Percentiles rank a stretch among this genome's conserved stretches.
Conservation (phyloP, 202 grass and related monocot species). For the Saccharum hybrid region DNA sequence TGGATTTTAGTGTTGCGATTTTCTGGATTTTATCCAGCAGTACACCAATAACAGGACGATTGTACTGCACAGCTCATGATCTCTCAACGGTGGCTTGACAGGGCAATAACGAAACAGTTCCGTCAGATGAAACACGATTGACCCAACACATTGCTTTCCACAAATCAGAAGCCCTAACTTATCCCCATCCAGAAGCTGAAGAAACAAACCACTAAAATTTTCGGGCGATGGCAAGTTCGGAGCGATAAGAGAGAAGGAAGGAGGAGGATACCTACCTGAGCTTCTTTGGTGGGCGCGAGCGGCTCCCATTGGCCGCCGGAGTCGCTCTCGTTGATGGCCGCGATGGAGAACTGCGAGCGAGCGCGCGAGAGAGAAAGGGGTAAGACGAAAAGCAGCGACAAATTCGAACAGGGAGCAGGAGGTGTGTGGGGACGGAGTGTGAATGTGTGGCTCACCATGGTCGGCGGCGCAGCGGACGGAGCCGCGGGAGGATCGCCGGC, state of each 20-base stretch:
- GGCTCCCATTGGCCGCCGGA: constrained; percentile 80
- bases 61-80: not conserved
- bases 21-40: not conserved
- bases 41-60: not conserved
- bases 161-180: constrained; percentile 51
- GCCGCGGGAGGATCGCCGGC: constrained; percentile 35
- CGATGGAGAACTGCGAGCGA: constrained; percentile 91
- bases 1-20: not conserved
- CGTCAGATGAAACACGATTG: not conserved
- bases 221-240: not conserved
- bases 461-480: not conserved
- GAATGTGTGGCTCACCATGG: constrained; percentile 55
- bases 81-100: not conserved
- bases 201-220: constrained; percentile 15
- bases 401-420: constrained; percentile 20
- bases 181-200: constrained; percentile 21
- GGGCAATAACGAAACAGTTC: not conserved
- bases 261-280: constrained; percentile 58
- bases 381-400: constrained; percentile 20
- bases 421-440: not conserved
- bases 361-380: not conserved
- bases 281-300: constrained; percentile 96
- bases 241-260: not conserved
- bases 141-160: constrained; percentile 16
- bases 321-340: constrained; percentile 89